Conservation (phyloP, 345 rosid genomes). For the Melaleuca alternifolia region DNA sequence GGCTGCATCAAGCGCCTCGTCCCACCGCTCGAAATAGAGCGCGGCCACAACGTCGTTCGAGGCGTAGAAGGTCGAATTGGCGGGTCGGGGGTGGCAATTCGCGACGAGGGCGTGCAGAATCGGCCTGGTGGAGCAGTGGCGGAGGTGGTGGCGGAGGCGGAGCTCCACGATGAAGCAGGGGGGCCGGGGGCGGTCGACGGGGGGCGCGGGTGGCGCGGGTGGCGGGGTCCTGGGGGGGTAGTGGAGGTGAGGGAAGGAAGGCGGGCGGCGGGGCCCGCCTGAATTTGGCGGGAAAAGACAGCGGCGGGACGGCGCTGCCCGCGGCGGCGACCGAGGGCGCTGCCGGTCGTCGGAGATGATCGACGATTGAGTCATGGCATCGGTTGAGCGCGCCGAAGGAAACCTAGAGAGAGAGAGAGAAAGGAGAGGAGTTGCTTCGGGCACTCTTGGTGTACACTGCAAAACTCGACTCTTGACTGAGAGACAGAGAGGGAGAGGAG, state of each 20-base stretch:
- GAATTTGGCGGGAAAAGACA: background rate
- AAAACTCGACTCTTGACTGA: background rate
- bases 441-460: background rate
- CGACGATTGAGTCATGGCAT: background rate
- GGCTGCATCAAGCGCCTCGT: slow-evolving; percentile 8
- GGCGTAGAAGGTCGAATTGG: background rate
- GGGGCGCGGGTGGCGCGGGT: too few relatives aligned
- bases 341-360: background rate
- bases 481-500: too few relatives aligned
- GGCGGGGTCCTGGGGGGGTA: background rate
- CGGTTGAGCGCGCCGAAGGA: background rate
- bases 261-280: background rate
- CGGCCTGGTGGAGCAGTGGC: background rate
- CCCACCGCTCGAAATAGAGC: slow-evolving; percentile 1
- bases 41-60: background rate
- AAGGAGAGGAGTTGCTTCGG: background rate
- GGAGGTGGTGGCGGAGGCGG: background rate
- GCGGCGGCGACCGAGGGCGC: background rate
- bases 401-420: background rate
- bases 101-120: background rate
- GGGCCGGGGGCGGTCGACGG: too few relatives aligned
- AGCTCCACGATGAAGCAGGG: slow-evolving; percentile 4
- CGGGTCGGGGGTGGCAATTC: background rate
- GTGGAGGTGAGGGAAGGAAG: background rate
- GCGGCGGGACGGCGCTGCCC: background rate